Evolutionary conservation across 495 filamentous ascomycete species (phyloP).

Genomic region (Trichoderma virens): DNA sequence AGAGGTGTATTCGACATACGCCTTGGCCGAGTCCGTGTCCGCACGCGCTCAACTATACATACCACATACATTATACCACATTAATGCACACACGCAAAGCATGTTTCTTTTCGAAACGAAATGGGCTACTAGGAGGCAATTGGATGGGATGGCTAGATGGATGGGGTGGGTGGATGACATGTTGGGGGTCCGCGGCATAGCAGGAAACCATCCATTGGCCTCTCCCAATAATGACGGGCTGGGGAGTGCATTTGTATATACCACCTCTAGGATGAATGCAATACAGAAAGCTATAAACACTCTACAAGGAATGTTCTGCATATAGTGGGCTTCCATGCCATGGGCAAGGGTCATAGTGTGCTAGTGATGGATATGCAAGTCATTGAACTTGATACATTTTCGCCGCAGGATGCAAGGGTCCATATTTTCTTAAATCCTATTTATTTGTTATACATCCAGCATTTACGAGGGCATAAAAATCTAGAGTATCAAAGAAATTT

Average conservation of each 20-base stretch:
- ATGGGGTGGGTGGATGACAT: neutral
- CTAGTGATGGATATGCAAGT: no score
- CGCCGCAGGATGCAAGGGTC: neutral
- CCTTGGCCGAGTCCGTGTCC: neutral
- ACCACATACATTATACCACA: slow-evolving; percentile 1
- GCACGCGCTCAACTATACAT: neutral
- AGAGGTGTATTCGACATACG: neutral
- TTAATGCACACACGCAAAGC: slow-evolving; percentile 4
- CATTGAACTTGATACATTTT: neutral
- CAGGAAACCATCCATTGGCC: neutral
- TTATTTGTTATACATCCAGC: no score
- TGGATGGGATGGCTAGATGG: neutral
- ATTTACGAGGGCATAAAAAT: no score
- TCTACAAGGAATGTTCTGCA: no score
- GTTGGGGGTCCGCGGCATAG: neutral
- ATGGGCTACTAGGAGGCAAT: neutral
- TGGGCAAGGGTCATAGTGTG: no score
- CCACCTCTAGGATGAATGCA: slow-evolving; percentile 6
- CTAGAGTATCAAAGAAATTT: no score
- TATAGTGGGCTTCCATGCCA: no score
- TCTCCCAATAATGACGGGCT: neutral
- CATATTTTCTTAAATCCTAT: neutral
- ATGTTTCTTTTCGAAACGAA: slow-evolving; percentile 5
- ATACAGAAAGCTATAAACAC: neutral
- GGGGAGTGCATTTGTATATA: slow-evolving; percentile 7